phyloP scores from a whole-genome alignment of 495 filamentous ascomycete genomes.

The Letharia columbiana region DNA sequence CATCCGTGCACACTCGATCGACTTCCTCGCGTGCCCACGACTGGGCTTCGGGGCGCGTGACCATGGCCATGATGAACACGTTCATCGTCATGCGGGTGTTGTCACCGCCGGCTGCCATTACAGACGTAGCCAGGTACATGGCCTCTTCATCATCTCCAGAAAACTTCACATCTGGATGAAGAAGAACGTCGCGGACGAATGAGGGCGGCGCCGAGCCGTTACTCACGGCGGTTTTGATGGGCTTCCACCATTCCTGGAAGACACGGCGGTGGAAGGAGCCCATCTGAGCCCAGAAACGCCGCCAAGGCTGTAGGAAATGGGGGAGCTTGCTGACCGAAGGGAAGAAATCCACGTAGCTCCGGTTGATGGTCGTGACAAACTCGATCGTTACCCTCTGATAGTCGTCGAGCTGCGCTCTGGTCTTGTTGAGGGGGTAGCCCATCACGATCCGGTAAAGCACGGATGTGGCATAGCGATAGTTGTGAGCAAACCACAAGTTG shows the following conservation, averaged over 20 bases:
- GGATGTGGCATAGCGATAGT: conserved; percentile 38
- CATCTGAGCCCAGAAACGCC: conserved; percentile 30
- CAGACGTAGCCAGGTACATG: conserved; percentile 37
- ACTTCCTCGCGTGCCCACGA: conserved; percentile 31
- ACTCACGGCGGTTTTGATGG: conserved; percentile 24
- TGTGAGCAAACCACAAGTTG: conserved; percentile 32
- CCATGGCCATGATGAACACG: conserved; percentile 32
- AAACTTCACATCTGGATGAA: conserved; percentile 33
- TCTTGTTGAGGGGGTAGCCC: conserved; percentile 25
- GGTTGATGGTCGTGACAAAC: conserved; percentile 29
- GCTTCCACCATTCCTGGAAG: conserved; percentile 34
- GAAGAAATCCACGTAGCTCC: conserved; percentile 35
- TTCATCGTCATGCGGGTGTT: conserved; percentile 37
- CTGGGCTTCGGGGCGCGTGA: conserved; percentile 30
- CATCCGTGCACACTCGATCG: conserved; percentile 32
- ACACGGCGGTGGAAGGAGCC: conserved; percentile 29
- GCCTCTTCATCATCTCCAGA: conserved; percentile 34
- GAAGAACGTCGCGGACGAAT: conserved; percentile 32
- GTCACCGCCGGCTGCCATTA: conserved; percentile 41
- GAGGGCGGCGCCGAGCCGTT: conserved; percentile 27
- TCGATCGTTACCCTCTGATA: conserved; percentile 27
- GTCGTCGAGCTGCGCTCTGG: conserved; percentile 26
- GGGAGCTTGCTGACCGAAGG: conserved; percentile 33
- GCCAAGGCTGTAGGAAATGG: conserved; percentile 35
- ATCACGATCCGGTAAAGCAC: conserved; percentile 35